phyloP scores from a whole-genome alignment of 306 rosid species.

The Rosa persica region DNA sequence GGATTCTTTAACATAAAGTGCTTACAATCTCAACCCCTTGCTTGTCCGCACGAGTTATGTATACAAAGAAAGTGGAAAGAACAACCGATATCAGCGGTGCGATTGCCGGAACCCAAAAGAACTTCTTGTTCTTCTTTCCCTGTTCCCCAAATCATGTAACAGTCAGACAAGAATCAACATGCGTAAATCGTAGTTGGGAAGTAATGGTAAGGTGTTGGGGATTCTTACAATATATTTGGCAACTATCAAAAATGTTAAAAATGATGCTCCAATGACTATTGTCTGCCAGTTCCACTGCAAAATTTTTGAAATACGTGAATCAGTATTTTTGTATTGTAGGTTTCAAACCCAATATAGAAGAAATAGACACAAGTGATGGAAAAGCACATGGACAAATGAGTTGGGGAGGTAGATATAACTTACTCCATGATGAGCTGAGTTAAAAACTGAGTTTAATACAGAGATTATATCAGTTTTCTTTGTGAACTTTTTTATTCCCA shows the following conservation, averaged over 20 bases:
- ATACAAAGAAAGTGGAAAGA: conserved; percentile 80
- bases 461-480: conserved; percentile 68
- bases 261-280: conserved; percentile 65
- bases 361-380: background rate
- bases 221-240: conserved; percentile 75
- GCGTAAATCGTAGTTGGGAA: conserved; percentile 12
- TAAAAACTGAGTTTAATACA: conserved; percentile 61
- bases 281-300: conserved; percentile 99
- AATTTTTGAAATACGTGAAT: conserved; percentile 19
- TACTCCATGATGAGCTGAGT: conserved; percentile 81
- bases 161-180: conserved; percentile 29
- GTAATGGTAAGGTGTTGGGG: conserved; percentile 2
- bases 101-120: conserved; percentile 96
- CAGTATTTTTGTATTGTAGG: conserved; percentile 15
- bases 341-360: background rate
- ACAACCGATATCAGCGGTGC: conserved; percentile 85
- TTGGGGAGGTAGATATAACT: conserved; percentile 24
- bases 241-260: conserved; percentile 63
- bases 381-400: background rate
- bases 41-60: conserved; percentile 84
- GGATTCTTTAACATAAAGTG: conserved; percentile 1
- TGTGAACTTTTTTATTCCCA: conserved; percentile 74
- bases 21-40: conserved; percentile 89
- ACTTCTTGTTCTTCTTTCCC: conserved; percentile 80
- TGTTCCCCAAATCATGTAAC: conserved; percentile 36